Conservation (phyloP, 1,284 basidiomycete species). For the Marasmius fiardii region DNA sequence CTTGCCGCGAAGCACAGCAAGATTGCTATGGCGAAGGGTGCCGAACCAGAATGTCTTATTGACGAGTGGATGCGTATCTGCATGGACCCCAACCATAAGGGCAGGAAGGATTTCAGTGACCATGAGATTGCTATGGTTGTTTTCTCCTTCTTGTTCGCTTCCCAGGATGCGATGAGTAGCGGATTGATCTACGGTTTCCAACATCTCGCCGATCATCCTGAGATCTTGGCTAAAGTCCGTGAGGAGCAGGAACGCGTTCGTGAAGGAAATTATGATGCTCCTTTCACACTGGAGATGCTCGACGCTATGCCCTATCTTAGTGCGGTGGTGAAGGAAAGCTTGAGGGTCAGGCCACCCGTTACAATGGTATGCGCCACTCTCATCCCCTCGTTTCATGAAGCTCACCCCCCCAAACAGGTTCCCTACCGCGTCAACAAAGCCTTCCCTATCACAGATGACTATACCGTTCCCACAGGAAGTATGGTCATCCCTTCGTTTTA, state of each 20-base stretch:
- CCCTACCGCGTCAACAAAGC: conserved; percentile 90
- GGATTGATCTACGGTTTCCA: conserved; percentile 95
- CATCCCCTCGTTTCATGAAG: conserved; percentile 6
- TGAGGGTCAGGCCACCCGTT: conserved; percentile 89
- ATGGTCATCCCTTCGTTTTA: conserved; percentile 99
- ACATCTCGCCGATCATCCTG: conserved; percentile 91
- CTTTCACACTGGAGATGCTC: conserved; percentile 86
- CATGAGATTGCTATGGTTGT: conserved; percentile 96
- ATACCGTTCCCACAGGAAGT: conserved; percentile 87
- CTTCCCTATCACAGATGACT: conserved; percentile 89
- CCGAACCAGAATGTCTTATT: conserved; percentile 85
- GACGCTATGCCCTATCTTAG: conserved; percentile 93
- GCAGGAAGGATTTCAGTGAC: conserved; percentile 86
- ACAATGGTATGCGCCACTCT: conserved; percentile 66
- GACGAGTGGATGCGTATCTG: conserved; percentile 90
- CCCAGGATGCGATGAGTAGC: conserved; percentile 97
- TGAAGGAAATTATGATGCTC: conserved; percentile 73
- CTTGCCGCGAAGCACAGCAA: conserved; percentile 82
- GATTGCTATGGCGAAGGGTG: conserved; percentile 79
- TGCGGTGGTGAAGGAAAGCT: conserved; percentile 90
- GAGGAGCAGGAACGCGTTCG: conserved; percentile 90
- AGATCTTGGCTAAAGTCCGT: conserved; percentile 84
- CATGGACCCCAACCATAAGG: conserved; percentile 69
- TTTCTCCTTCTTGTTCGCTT: conserved; percentile 96
- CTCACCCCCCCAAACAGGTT: conserved; percentile 46